Base-by-base conservation (phyloP, 2,329 filamentous ascomycete species). In the Colletotrichum liaoningense region DNA sequence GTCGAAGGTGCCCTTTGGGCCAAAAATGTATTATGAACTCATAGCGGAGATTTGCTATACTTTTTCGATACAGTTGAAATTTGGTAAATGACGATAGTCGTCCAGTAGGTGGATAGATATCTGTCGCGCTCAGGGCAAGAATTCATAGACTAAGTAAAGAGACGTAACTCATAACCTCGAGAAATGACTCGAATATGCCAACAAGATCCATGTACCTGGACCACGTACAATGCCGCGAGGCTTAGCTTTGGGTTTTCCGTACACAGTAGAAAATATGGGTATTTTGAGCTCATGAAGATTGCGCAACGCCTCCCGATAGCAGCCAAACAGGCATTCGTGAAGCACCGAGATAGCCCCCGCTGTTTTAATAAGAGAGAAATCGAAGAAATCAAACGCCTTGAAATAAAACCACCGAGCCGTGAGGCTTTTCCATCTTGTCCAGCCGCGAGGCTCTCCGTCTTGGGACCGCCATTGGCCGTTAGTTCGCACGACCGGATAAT, bases 351-450 rank as follows among this genome's bases (percentile, higher is more conserved):
- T 57, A 58, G 46, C 26, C 42, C 30, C 22, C 35, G 16, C 26
- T 42, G 62, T 35, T 14, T 52, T 33, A 52, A 11, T 30, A 69
- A 63, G 35, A 52, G 26, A 22, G 56, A 57, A 46, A 49, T 22
- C 33, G 7, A 56, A 42, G 30, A 33, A 33, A 54, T 46, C 30
- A 55, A 73, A 76, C 65, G 73, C 74, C 72, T 55, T 52, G 57
- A 70, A 64, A 69, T 42, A 46, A 76, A 75, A 78, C 75, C 73
- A 77, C 77, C 79, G 78, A 81, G 80, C 80, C 81, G 80, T 77
- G 81, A 82, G 81, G 80, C 79, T 77, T 77, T 76, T 78, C 79
- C 78, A 76, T 81, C 80, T 82, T 82, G 71, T 78, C 78, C 74
- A 81, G 81, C 81, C 81, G 81, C 79, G 81, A 81, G 81, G 81